Base-by-base conservation (phyloP, 768 basidiomycete genomes). In the Psilocybe azurescens region DNA sequence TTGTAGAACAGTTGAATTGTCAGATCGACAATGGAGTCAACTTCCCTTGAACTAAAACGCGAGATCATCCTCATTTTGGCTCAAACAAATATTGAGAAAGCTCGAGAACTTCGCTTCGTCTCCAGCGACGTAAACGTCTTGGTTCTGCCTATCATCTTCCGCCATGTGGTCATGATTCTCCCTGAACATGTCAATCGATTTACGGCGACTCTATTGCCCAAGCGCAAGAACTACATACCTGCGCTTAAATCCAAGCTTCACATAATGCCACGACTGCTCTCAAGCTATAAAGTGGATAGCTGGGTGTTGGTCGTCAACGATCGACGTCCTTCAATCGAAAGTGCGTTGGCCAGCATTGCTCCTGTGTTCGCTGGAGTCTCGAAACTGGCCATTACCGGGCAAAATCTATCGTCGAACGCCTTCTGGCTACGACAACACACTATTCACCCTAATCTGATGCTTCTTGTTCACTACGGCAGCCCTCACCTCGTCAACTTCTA, bases 391-490 rank as follows among this genome's bases (percentile, higher is more conserved):
- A 77, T 78, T 24, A 73, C 77, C 1, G 69, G 70, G 6, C 72
- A 72, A 38, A 75, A 76, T 28, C 71, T 77, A 6, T 68, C 73
- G 3, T 70, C 74, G 0, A 73, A 77, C 52, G 76, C 74, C 0
- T 74, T 74, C 53, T 77, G 77, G 76, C 66, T 78, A 8, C 71
- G 77, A 1, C 60, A 68, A 49, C 69, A 77, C 62, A 64, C 72
- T 24, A 72, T 76, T 24, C 70, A 65, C 16, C 76, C 76, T 3
- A 63, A 54, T 18, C 53, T 67, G 33, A 66, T 78, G 56, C 69
- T 77, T 59, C 64, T 78, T 13, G 56, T 75, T 0, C 77, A 77
- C 57, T 73, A 75, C 58, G 76, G 76, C 47, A 69, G 69, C 47
- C 76, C 77, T 0, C 69, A 69, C 30, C 70, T 69, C 10, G 72